Evolutionary conservation across 2,329 filamentous ascomycete species (phyloP).

Genomic region (Orbilia oligospora): DNA sequence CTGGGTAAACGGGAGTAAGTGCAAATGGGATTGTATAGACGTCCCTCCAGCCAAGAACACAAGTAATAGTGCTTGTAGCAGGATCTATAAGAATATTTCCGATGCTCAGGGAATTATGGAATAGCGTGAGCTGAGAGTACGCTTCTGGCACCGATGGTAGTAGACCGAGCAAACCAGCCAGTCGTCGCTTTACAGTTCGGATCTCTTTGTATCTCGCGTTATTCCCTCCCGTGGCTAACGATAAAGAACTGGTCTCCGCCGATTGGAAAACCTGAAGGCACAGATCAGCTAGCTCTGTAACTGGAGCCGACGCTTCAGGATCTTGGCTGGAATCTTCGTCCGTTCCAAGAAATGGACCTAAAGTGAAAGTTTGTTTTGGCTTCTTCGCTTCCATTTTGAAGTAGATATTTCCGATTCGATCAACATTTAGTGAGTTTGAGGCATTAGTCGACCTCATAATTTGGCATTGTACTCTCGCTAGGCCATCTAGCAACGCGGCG

Average conservation of each 20-base stretch:
- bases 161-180: constrained; percentile 52
- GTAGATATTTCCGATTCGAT: constrained; percentile 53
- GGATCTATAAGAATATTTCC: constrained; percentile 47
- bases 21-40: constrained; percentile 49
- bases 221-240: constrained; percentile 11
- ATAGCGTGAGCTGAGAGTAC: constrained; percentile 43
- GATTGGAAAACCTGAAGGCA: constrained; percentile 57
- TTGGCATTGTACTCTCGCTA: constrained; percentile 41
- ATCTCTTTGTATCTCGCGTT: constrained; percentile 40
- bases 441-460: constrained; percentile 41
- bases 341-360: constrained; percentile 41
- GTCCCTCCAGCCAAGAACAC: constrained; percentile 49
- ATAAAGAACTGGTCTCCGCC: constrained; percentile 23
- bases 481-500: constrained; percentile 37
- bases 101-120: constrained; percentile 40
- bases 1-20: constrained; percentile 42
- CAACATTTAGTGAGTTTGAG: constrained; percentile 27
- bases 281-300: constrained; percentile 47
- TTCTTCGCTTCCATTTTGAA: constrained; percentile 51
- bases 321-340: constrained; percentile 44
- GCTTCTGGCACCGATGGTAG: constrained; percentile 45
- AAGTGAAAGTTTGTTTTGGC: constrained; percentile 46
- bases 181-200: constrained; percentile 45
- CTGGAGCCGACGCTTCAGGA: constrained; percentile 36
- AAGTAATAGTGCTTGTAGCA: constrained; percentile 43